Evolutionary conservation across 805 yeast genomes (phyloP), one percentile per base, ranked within the genome.

Genomic region (Metschnikowia continentalis): DNA sequence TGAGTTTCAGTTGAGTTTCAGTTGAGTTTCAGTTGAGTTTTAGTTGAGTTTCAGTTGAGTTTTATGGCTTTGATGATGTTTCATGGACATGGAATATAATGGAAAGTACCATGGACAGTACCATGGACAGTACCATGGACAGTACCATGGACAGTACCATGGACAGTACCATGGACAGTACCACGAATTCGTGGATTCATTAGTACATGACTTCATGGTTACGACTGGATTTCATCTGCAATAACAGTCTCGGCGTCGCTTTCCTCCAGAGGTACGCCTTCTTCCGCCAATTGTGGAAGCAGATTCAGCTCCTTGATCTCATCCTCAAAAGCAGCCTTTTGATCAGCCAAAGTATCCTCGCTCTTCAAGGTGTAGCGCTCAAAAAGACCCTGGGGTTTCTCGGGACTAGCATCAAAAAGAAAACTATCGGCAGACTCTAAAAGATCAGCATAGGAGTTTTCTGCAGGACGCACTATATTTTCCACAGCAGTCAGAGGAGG

Each of bases 201-300:
- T 8, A 22, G 26, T 6, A 23, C 30, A 23, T 8, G 4, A 8
- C 30, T 20, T 13, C 26, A 38, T 6, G 30, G 13, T 32, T 20
- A 14, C 14, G 33, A 20, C 11, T 47, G 52, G 2, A 52, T 48
- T 47, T 55, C 59, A 42, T 53, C 57, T 2, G 50, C 53, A 32
- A 54, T 55, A 26, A 55, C 59, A 5, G 60, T 57, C 23, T 57
- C 60, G 7, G 59, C 46, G 32, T 57, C 60, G 42, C 59, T 57
- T 20, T 53, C 58, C 6, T 49, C 43, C 22, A 40, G 33, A 4
- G n/a, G 40, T n/a, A 17, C 8, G 30, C 19, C n/a, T 37, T 36
- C 30, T 10, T 23, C 30, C 10, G 3, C 10, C 30, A 7, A 5
- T 23, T 8, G 30, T 23, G 30, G 30, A 23, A 23, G 30, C 30